Percentiles rank a stretch among this genome's conserved stretches.
These are phyloP conservation scores for Thymus mandschuricus DNA, from an alignment of 257 asterid genomes.

Conservation along the genomic window DNA sequence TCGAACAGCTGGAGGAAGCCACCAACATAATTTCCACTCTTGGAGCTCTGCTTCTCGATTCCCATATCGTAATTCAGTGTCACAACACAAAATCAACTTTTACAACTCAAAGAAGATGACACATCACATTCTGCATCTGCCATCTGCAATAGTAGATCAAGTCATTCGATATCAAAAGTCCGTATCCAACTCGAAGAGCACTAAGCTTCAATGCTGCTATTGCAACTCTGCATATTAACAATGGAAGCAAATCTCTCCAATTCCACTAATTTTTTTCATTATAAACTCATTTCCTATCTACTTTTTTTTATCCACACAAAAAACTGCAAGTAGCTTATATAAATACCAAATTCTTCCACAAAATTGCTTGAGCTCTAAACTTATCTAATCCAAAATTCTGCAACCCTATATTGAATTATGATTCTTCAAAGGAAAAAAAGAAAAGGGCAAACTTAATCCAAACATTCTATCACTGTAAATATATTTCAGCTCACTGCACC, in stretches of 20 bases:
- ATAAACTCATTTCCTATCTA: conserved; percentile 8
- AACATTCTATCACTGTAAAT: background rate
- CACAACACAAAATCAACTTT: conserved; percentile 27
- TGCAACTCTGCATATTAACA: background rate
- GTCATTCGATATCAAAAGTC: background rate
- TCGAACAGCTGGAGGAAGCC: conserved; percentile 90
- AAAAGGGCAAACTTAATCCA: background rate
- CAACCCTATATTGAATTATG: background rate
- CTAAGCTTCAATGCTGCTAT: background rate
- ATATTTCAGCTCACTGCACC: conserved; percentile 2
- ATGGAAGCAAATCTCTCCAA: background rate
- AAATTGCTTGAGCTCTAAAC: background rate
- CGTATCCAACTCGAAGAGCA: background rate
- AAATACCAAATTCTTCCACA: background rate
- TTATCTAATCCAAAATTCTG: background rate
- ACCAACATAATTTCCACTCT: conserved; percentile 74
- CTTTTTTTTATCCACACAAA: background rate
- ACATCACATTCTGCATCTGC: conserved; percentile 38
- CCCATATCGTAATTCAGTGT: conserved; percentile 48
- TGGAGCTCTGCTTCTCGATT: conserved; percentile 67
- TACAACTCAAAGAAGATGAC: conserved; percentile 19
- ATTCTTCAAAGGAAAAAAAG: background rate
- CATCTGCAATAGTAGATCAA: conserved; percentile 36
- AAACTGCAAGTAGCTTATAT: background rate
- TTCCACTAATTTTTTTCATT: background rate